Evolutionary conservation across 108 stramenopile genomes (phyloP), one percentile per base, ranked within the genome.

Genomic region (Skeletonema potamos): DNA sequence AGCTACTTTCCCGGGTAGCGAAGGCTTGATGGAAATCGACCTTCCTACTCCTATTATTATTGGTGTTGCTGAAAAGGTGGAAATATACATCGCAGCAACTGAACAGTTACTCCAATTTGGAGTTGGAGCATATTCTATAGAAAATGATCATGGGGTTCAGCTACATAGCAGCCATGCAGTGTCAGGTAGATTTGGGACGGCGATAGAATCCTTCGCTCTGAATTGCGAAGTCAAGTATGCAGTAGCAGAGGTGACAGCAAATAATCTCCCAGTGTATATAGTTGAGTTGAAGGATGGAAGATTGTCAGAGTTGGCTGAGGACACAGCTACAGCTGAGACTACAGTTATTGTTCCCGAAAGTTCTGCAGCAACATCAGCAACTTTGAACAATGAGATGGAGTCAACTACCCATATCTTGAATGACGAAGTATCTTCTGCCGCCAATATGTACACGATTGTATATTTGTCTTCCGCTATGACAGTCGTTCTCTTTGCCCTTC

Each of bases 81-180:
- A 57, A 28, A 62, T 75, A 20, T 75, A 75, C 20, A 32, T 75
- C 15, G 54, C 57, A 24, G 66, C 74, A 32, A 54, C 74, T 13
- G 62, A 64, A 6, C 28, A 67, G 5, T 27, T 75, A 4, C 28
- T 75, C 3, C 20, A 55, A 22, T 75, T 75, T 62, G 74, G 74
- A 32, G 39, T 67, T 55, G 74, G 74, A 26, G 60, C 43, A 0
- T 75, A 61, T 36, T 62, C 66, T 12, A 26, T 67, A 12, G 13
- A 29, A 32, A 59, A 75, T 39, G 60, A 67, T 22, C 60, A 67
- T 11, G 74, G 59, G 1, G 57, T 67, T 24, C 59, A 75, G 36
- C 46, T 75, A 1, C 57, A 48, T 36, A 75, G 74, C 33, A 75
- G 61, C 54, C 66, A 54, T 44, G 74, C 74, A n/a, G 60, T 75